phyloP scores from a whole-genome alignment of 257 asterid species.

The Leonotis leonurus region DNA sequence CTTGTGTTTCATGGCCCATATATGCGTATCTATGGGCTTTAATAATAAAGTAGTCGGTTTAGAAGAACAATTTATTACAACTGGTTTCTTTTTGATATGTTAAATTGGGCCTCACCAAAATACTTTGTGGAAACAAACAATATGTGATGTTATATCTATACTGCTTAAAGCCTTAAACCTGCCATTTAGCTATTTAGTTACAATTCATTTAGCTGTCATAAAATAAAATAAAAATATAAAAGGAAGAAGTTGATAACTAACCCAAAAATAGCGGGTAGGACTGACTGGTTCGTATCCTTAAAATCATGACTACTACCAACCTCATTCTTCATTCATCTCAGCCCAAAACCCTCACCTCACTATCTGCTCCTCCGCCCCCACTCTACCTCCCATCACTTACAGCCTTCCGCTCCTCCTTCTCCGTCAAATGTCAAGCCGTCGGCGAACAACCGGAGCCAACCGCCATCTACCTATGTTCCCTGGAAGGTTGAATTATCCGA shows the following conservation, averaged over 20 bases:
- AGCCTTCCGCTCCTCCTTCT: slow-evolving; percentile 6
- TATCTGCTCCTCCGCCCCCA: slow-evolving; percentile 14
- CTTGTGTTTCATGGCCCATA: too few species aligned
- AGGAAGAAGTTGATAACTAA: background rate
- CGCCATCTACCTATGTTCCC: slow-evolving; percentile 70
- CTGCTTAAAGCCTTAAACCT: too few species aligned
- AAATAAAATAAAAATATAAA: background rate
- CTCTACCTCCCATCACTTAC: background rate
- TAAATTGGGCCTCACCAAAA: too few species aligned
- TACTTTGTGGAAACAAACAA: too few species aligned
- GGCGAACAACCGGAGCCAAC: slow-evolving; percentile 27
- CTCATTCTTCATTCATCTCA: slow-evolving; percentile 23
- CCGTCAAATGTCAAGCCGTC: slow-evolving; percentile 33
- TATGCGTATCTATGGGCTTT: too few species aligned
- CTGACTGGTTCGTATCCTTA: slow-evolving; percentile 15
- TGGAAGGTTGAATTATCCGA: slow-evolving; percentile 75
- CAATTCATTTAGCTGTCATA: too few species aligned
- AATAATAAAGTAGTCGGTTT: too few species aligned
- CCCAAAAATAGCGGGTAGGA: slow-evolving; percentile 32
- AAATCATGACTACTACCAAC: slow-evolving; percentile 17
- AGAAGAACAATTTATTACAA: too few species aligned
- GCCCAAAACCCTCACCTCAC: slow-evolving; percentile 21
- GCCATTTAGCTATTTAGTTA: too few species aligned
- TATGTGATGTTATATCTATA: too few species aligned
- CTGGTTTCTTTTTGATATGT: too few species aligned